These are phyloP conservation scores for Bolboschoenoplectus hybrid DNA, from an alignment of 202 grass and related monocot species.

Conservation along the genomic window DNA sequence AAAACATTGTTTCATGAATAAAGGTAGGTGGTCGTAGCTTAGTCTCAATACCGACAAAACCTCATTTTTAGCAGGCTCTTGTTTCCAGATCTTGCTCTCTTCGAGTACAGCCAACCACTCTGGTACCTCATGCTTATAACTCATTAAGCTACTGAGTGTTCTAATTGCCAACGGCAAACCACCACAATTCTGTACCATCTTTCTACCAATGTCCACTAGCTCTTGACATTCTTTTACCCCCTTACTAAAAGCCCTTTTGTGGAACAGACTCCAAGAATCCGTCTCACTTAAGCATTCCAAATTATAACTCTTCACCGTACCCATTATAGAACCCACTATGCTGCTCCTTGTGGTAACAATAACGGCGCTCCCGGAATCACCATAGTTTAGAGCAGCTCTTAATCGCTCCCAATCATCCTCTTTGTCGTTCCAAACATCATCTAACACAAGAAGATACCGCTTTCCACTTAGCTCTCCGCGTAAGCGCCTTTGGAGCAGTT, in stretches of 20 bases:
- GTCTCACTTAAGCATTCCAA: neutral
- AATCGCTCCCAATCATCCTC: neutral
- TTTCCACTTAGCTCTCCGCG: neutral
- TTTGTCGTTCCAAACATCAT: conserved; percentile 43
- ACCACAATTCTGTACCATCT: neutral
- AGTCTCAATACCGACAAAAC: conserved; percentile 38
- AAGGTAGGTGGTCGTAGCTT: conserved; percentile 43
- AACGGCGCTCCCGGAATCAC: neutral
- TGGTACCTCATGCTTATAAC: neutral
- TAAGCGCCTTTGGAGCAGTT: conserved; percentile 18
- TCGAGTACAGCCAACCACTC: conserved; percentile 25
- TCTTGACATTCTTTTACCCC: neutral
- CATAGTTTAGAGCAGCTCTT: neutral
- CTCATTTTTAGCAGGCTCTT: neutral
- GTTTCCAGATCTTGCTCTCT: neutral
- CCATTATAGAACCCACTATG: conserved; percentile 12
- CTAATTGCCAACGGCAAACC: conserved; percentile 33
- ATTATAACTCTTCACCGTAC: neutral
- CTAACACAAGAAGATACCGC: conserved; percentile 39
- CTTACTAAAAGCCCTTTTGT: conserved; percentile 28
- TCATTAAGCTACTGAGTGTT: conserved; percentile 36
- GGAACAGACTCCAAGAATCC: conserved; percentile 39
- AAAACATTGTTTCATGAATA: conserved; percentile 51
- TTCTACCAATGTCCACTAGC: conserved; percentile 15
- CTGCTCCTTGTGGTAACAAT: conserved; percentile 1